Evolutionary conservation across 345 rosid species (phyloP).

Genomic region (Eucalyptus curtisii): DNA sequence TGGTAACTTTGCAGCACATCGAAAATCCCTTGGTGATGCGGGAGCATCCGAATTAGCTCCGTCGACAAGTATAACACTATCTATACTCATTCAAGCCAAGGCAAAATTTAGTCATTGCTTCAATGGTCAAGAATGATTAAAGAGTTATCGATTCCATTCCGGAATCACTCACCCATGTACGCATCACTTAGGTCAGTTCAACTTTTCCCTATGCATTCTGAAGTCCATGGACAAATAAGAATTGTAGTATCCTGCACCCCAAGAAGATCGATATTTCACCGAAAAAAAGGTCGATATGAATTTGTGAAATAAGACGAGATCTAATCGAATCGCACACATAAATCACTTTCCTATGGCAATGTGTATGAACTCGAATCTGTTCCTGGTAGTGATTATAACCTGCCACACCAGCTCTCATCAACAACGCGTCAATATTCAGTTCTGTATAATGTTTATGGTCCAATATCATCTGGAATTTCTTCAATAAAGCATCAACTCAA

Average conservation of each 20-base stretch:
- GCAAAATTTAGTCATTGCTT: too few species aligned
- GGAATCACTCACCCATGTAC: fast-evolving
- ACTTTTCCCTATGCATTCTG: neutral
- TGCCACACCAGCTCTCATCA: neutral
- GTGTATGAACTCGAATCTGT: neutral
- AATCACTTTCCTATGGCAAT: neutral
- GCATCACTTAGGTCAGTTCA: neutral
- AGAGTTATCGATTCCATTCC: too few species aligned
- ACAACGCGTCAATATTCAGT: neutral
- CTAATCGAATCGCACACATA: fast-evolving
- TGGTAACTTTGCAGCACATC: neutral
- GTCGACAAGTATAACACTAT: too few species aligned
- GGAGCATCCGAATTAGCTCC: too few species aligned
- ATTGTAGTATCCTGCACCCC: neutral
- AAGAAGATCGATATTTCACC: neutral
- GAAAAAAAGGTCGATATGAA: neutral
- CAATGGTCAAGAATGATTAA: too few species aligned
- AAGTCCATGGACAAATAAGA: neutral
- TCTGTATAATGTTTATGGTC: neutral
- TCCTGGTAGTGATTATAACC: neutral
- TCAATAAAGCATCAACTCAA: neutral
- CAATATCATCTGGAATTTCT: neutral
- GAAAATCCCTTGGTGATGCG: neutral
- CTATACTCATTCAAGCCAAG: too few species aligned
- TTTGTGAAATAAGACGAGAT: too few species aligned